A percentile compares a stretch with the other conserved stretches of the same genome.
These are phyloP conservation scores for Kuraishia ogatae DNA, from an alignment of 805 yeast genomes.

Conservation along the genomic window DNA sequence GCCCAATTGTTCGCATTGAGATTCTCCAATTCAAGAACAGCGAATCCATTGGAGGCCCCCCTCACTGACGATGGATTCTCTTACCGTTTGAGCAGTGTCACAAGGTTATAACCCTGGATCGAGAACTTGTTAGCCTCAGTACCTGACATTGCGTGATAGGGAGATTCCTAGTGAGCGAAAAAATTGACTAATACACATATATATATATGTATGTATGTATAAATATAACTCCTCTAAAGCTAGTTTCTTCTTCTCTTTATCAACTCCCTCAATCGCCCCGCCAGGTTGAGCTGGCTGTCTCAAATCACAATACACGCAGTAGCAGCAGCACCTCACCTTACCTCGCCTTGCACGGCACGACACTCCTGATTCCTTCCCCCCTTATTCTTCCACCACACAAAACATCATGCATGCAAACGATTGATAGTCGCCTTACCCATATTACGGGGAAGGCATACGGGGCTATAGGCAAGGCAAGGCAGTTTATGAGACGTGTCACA, in stretches of 20 bases:
- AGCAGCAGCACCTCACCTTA: neutral
- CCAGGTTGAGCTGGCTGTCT: too few relatives aligned
- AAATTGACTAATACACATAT: too few relatives aligned
- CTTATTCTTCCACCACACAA: neutral
- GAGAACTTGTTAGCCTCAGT: conserved; percentile 37
- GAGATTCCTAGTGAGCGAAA: neutral
- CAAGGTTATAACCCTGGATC: conserved; percentile 79
- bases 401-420: neutral
- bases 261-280: neutral
- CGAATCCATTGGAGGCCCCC: too few relatives aligned
- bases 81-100: conserved; percentile 64
- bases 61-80: conserved; percentile 14
- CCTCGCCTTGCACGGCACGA: neutral
- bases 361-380: neutral
- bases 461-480: too few relatives aligned
- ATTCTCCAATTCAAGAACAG: too few relatives aligned
- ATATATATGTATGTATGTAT: too few relatives aligned
- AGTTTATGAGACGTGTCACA: too few relatives aligned
- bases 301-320: neutral
- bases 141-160: neutral
- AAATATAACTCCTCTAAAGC: too few relatives aligned
- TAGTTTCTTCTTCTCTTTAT: too few relatives aligned
- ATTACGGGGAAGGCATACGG: neutral
- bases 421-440: neutral
- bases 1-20: too few relatives aligned